A percentile compares a stretch with the other conserved stretches of the same genome.
phyloP scores from a whole-genome alignment of 495 filamentous ascomycete genomes.

The Aspergillus mulundensis region DNA sequence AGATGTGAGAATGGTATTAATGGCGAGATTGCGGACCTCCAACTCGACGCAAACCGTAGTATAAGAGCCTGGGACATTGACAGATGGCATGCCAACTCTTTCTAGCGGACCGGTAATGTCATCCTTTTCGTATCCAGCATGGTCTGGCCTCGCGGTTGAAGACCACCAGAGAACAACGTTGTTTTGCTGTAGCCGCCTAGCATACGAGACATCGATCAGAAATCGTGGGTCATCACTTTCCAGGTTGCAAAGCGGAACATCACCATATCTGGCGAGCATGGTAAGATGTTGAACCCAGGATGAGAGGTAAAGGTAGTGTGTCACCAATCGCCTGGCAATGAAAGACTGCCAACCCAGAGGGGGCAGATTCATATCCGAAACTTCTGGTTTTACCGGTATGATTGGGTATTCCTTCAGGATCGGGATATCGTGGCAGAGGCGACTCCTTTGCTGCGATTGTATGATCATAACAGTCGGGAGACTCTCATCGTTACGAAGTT shows the following conservation, averaged over 20 bases:
- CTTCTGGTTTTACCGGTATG: conserved; percentile 73
- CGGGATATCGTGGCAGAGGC: conserved; percentile 80
- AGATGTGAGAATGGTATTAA: conserved; percentile 96
- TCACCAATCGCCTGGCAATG: conserved; percentile 78
- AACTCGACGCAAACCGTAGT: conserved; percentile 96
- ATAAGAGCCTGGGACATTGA: conserved; percentile 90
- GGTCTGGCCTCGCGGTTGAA: conserved; percentile 75
- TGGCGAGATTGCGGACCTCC: conserved; percentile 87
- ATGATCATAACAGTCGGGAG: conserved; percentile 78
- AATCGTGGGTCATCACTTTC: conserved; percentile 91
- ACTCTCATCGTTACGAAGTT: conserved; percentile 77
- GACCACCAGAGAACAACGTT: conserved; percentile 99
- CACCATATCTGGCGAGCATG: conserved; percentile 83
- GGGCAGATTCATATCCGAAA: conserved; percentile 79
- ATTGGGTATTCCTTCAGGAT: conserved; percentile 80
- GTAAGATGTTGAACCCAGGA: conserved; percentile 88
- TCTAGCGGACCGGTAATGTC: conserved; percentile 81
- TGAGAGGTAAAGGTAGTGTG: conserved; percentile 84
- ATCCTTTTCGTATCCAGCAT: conserved; percentile 94
- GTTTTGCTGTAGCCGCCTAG: conserved; percentile 81
- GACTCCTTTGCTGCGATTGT: conserved; percentile 79
- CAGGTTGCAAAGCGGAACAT: conserved; percentile 91
- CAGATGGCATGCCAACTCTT: conserved; percentile 86
- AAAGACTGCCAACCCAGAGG: conserved; percentile 93
- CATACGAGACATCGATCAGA: conserved; percentile 94